These are phyloP conservation scores for Protomyces inundatus DNA, from an alignment of 1,139 yeast species.

Conservation along the genomic window DNA sequence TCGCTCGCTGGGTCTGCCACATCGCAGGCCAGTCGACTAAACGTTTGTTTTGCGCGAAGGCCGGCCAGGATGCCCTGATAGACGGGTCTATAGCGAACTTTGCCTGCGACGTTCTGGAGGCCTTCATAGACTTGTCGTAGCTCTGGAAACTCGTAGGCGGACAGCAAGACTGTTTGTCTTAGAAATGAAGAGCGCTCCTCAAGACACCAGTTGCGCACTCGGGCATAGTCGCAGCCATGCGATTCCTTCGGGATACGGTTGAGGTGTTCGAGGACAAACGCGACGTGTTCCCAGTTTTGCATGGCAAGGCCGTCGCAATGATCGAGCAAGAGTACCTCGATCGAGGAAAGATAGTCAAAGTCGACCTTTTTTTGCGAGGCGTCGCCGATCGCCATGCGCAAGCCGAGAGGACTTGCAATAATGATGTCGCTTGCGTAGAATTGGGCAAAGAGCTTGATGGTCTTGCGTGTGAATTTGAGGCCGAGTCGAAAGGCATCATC, in stretches of 20 bases:
- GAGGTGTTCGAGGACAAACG: conserved; percentile 59
- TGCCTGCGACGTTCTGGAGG: conserved; percentile 63
- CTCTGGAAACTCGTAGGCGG: conserved; percentile 74
- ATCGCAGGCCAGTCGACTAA: conserved; percentile 46
- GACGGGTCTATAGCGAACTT: conserved; percentile 49
- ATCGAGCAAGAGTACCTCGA: conserved; percentile 74
- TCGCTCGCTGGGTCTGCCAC: conserved; percentile 56
- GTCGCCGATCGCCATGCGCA: conserved; percentile 69
- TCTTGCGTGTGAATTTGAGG: conserved; percentile 78
- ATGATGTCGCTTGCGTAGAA: conserved; percentile 82
- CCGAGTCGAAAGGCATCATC: conserved; percentile 91
- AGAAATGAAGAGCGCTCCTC: conserved; percentile 72
- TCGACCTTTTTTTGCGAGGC: conserved; percentile 40
- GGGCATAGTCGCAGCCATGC: conserved; percentile 80
- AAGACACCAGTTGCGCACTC: conserved; percentile 88
- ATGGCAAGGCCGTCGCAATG: conserved; percentile 80
- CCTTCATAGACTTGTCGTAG: conserved; percentile 60
- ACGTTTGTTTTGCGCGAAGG: conserved; percentile 25
- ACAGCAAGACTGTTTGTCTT: conserved; percentile 72
- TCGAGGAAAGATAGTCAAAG: conserved; percentile 75
- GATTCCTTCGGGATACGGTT: conserved; percentile 74
- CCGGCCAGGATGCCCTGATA: conserved; percentile 45
- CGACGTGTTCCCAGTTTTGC: conserved; percentile 90
- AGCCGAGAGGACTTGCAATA: conserved; percentile 87
- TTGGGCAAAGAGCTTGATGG: conserved; percentile 75